Percentiles rank a stretch among this genome's conserved stretches.
phyloP scores from a whole-genome alignment of 805 yeast genomes.

The Saturnispora gosingensis region DNA sequence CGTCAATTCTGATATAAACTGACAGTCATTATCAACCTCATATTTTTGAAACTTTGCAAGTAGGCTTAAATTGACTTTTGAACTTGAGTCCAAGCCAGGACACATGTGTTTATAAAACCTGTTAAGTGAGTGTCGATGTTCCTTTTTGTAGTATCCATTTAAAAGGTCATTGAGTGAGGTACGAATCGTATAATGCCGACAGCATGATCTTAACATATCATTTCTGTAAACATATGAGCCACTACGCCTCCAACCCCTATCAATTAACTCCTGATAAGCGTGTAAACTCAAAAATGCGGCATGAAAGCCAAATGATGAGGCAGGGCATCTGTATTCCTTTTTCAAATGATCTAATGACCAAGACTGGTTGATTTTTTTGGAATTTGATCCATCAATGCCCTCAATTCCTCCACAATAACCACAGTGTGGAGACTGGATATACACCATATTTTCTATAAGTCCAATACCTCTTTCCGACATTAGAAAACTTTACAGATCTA shows the following conservation, averaged over 20 bases:
- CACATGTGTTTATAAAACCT: conserved; percentile 40
- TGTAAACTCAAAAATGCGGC: conserved; percentile 26
- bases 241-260: conserved; percentile 71
- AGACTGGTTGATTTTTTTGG: conserved; percentile 26
- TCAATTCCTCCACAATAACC: conserved; percentile 54
- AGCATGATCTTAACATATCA: conserved; percentile 65
- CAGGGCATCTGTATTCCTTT: conserved; percentile 14
- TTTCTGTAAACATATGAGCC: conserved; percentile 52
- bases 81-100: background rate
- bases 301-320: conserved; percentile 20
- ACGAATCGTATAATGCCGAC: conserved; percentile 71
- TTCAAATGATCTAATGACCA: conserved; percentile 21
- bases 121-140: conserved; percentile 56
- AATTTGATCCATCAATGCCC: conserved; percentile 12
- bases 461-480: background rate
- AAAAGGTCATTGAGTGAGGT: conserved; percentile 39
- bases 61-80: background rate
- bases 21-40: background rate
- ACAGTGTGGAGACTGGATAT: conserved; percentile 42
- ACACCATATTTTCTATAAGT: conserved; percentile 9
- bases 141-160: conserved; percentile 38
- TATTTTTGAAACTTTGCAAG: background rate
- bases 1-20: conserved; percentile 29
- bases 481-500: background rate
- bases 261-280: conserved; percentile 57